phyloP scores from a whole-genome alignment of 495 filamentous ascomycete species.

The Podospora tetraspora region DNA sequence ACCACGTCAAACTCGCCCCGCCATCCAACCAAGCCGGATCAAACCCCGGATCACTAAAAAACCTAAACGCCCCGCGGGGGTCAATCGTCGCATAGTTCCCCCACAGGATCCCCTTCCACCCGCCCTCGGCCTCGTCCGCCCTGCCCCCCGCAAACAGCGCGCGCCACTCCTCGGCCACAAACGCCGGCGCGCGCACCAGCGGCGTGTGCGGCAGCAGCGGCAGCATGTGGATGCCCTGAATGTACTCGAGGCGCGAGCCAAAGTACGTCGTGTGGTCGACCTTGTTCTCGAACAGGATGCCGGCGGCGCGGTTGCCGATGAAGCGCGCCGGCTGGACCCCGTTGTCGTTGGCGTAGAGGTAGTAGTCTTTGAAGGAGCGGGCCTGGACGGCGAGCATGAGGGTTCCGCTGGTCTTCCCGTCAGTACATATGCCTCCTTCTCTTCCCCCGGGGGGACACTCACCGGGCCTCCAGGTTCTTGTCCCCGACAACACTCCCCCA shows the following conservation, averaged over 20 bases:
- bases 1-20: conserved; percentile 84
- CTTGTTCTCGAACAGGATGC: conserved; percentile 97
- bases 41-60: conserved; percentile 65
- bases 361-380: conserved; percentile 70
- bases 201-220: conserved; percentile 70
- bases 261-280: conserved; percentile 95
- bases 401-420: conserved; percentile 50
- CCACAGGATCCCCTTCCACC: conserved; percentile 82
- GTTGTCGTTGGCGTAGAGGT: conserved; percentile 67
- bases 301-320: conserved; percentile 78
- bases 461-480: conserved; percentile 73
- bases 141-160: conserved; percentile 62
- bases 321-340: conserved; percentile 71
- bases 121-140: conserved; percentile 57
- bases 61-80: conserved; percentile 62
- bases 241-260: conserved; percentile 69
- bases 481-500: conserved; percentile 79
- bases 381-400: conserved; percentile 74
- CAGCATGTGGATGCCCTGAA: conserved; percentile 97
- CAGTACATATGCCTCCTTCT: no score
- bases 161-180: conserved; percentile 83
- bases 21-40: conserved; percentile 73
- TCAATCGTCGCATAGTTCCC: conserved; percentile 77
- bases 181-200: conserved; percentile 59
- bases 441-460: no score